A percentile compares a stretch with the other conserved stretches of the same genome.
These are phyloP conservation scores for Loxodes magnus DNA, from an alignment of 73 alveolate genomes.

Conservation along the genomic window DNA sequence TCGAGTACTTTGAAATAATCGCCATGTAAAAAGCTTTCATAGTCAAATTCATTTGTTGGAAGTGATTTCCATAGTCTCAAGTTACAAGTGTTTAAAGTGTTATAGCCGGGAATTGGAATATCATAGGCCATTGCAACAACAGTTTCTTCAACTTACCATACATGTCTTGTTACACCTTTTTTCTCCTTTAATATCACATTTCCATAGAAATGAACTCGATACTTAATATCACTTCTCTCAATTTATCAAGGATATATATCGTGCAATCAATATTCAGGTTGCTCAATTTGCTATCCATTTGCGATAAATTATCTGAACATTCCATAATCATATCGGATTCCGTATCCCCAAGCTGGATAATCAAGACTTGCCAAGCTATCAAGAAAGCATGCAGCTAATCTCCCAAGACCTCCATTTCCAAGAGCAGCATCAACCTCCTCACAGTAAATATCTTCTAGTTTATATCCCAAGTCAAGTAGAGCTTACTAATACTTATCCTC, in stretches of 20 bases:
- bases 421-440: conserved; percentile 98
- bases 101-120: conserved; percentile 95
- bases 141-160: conserved; percentile 93
- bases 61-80: conserved; percentile 90
- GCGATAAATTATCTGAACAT: conserved; percentile 91
- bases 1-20: conserved; percentile 45
- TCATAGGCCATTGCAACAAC: conserved; percentile 98
- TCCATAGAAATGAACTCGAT: conserved; percentile 91
- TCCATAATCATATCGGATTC: conserved; percentile 98
- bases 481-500: conserved; percentile 67
- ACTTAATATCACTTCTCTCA: conserved; percentile 87
- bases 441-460: conserved; percentile 57
- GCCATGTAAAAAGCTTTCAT: conserved; percentile 56
- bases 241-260: conserved; percentile 94
- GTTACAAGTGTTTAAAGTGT: conserved; percentile 93
- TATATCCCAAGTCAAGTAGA: conserved; percentile 25
- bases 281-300: conserved; percentile 91
- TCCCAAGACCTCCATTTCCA: conserved; percentile 99
- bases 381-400: conserved; percentile 98
- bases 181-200: background rate
- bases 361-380: conserved; percentile 93
- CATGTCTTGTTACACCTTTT: background rate
- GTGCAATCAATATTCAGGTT: conserved; percentile 97
- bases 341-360: conserved; percentile 99
- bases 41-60: conserved; percentile 25